These are phyloP conservation scores for Debaryomyces sp. DNA, from an alignment of 1,139 yeast species.

Conservation along the genomic window DNA sequence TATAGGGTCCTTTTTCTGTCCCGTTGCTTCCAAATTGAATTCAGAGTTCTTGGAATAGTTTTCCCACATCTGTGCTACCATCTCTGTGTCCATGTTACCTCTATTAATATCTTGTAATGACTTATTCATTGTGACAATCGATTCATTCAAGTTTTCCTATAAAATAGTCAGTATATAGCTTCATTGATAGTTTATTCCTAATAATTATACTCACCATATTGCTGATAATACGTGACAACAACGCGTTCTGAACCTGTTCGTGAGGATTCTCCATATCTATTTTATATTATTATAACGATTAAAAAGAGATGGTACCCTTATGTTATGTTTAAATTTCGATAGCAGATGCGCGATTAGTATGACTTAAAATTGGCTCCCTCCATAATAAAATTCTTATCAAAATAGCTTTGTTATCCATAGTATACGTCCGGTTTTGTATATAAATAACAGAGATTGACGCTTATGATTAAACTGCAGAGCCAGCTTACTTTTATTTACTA, in stretches of 20 bases:
- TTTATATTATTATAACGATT: neutral
- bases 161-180: conserved; percentile 8
- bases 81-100: conserved; percentile 70
- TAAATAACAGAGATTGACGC: neutral
- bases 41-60: conserved; percentile 72
- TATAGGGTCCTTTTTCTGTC: conserved; percentile 60
- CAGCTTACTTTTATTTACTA: neutral
- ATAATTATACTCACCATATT: conserved; percentile 58
- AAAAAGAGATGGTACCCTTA: neutral
- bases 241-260: conserved; percentile 80
- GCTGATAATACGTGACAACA: conserved; percentile 73
- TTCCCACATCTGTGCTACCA: conserved; percentile 81
- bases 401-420: neutral
- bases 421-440: neutral
- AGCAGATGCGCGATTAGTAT: conserved; percentile 1
- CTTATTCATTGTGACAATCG: conserved; percentile 64
- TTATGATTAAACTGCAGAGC: too few relatives aligned
- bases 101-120: conserved; percentile 63
- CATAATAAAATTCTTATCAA: neutral
- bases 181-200: neutral
- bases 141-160: conserved; percentile 71
- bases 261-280: conserved; percentile 81
- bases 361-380: neutral
- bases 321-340: conserved; percentile 3
- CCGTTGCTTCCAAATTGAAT: conserved; percentile 73